phyloP scores from a whole-genome alignment of 805 yeast genomes.

The Candida sphagnicola region DNA sequence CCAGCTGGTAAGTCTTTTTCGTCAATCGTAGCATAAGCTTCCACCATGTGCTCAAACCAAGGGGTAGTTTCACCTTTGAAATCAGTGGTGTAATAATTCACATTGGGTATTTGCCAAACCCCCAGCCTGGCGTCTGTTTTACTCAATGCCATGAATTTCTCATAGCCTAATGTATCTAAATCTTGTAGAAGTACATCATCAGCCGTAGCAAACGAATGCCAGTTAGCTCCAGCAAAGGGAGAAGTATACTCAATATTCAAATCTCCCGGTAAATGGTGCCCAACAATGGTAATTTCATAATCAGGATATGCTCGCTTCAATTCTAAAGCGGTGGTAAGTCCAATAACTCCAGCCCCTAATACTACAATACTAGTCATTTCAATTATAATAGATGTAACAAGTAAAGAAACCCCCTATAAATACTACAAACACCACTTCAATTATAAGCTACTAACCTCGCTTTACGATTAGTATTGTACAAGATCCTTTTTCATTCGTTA shows the following conservation, averaged over 20 bases:
- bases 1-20: constrained; percentile 38
- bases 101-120: constrained; percentile 23
- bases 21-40: constrained; percentile 32
- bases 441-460: no score
- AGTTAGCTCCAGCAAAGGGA: constrained; percentile 72
- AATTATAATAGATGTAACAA: no score
- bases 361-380: constrained; percentile 11
- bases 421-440: no score
- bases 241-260: constrained; percentile 49
- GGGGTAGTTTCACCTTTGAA: constrained; percentile 13
- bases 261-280: constrained; percentile 53
- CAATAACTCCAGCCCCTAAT: constrained; percentile 36
- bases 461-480: no score
- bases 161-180: constrained; percentile 48
- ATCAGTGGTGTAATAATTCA: constrained; percentile 13
- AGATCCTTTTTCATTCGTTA: no score
- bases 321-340: constrained; percentile 33
- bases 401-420: no score
- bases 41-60: constrained; percentile 49
- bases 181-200: constrained; percentile 36
- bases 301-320: constrained; percentile 18
- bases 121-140: constrained; percentile 48
- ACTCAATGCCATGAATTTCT: constrained; percentile 43
- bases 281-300: constrained; percentile 27
- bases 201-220: constrained; percentile 54